Conservation (phyloP, 768 basidiomycete genomes). For the Amanita fuliginea region DNA sequence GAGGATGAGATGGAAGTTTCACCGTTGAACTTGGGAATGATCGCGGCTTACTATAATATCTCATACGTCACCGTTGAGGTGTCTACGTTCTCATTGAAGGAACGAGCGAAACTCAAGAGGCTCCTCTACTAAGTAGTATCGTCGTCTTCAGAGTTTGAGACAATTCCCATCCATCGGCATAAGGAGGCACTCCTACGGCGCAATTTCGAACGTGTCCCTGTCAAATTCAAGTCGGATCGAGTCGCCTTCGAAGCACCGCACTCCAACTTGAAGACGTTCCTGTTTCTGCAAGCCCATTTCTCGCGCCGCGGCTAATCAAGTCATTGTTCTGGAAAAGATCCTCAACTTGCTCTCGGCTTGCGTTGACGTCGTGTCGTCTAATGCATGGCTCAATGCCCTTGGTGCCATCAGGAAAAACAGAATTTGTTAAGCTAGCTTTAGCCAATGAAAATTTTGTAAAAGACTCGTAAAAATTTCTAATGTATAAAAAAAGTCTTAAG, state of each 20-base stretch:
- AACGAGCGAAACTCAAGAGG: conserved; percentile 94
- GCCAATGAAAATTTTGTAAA: no score
- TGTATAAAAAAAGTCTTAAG: no score
- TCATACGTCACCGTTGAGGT: conserved; percentile 97
- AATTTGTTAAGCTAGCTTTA: no score
- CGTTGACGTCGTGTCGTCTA: conserved; percentile 97
- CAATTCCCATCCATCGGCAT: conserved; percentile 88
- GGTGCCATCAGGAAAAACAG: no score
- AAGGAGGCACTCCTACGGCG: conserved; percentile 78
- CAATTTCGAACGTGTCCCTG: conserved; percentile 93
- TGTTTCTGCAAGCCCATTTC: conserved; percentile 95
- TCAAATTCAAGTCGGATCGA: conserved; percentile 79
- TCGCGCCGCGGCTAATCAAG: conserved; percentile 91
- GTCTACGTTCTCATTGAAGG: conserved; percentile 89
- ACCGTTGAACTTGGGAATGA: conserved; percentile 95
- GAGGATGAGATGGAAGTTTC: conserved; percentile 92
- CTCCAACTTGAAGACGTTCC: conserved; percentile 98
- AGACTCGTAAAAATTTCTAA: no score
- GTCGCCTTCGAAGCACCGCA: conserved; percentile 87
- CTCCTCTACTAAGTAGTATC: conserved; percentile 94
- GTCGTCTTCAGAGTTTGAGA: conserved; percentile 93
- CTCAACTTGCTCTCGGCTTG: conserved; percentile 87
- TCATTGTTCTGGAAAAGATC: conserved; percentile 79
- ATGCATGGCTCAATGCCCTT: conserved; percentile 88
- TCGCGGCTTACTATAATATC: conserved; percentile 93